Conservation (phyloP, 164 flowering plant genomes). For the Umbellularia californica region DNA sequence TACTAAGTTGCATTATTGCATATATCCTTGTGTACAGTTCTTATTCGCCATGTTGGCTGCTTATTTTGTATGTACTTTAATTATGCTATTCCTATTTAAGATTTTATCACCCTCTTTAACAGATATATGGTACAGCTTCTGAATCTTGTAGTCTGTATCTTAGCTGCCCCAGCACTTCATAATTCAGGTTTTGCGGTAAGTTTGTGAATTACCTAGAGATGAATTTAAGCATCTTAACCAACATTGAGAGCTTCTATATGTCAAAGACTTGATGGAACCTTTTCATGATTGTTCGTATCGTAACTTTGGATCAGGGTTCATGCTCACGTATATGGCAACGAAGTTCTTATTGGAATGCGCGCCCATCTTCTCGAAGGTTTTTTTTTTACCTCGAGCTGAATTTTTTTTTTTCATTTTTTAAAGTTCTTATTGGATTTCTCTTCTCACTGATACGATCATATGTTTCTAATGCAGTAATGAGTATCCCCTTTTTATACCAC, state of each 20-base stretch:
- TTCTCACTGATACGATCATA: background rate
- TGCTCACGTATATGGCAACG: constrained; percentile 98
- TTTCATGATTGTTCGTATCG: background rate
- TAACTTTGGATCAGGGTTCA: constrained; percentile 61
- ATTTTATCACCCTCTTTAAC: constrained; percentile 11
- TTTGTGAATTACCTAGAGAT: constrained; percentile 6
- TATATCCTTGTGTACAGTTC: background rate
- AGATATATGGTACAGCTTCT: constrained; percentile 96
- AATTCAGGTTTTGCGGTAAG: constrained; percentile 97
- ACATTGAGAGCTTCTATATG: background rate
- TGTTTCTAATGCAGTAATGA: constrained; percentile 67
- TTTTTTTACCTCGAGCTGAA: background rate
- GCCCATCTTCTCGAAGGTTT: constrained; percentile 93
- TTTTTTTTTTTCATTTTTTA: background rate
- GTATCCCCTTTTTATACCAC: constrained; percentile 92
- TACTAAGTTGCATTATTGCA: background rate
- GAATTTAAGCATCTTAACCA: background rate
- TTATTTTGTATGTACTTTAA: background rate
- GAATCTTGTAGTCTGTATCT: constrained; percentile 62
- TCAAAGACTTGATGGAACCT: background rate
- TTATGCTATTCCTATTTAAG: background rate
- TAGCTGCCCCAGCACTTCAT: constrained; percentile 93
- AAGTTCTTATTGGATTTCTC: background rate
- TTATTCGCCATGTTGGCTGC: background rate
- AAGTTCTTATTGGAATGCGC: constrained; percentile 92